Evolutionary conservation across 2,329 filamentous ascomycete genomes (phyloP).

Genomic region (Botrytis paeoniae): DNA sequence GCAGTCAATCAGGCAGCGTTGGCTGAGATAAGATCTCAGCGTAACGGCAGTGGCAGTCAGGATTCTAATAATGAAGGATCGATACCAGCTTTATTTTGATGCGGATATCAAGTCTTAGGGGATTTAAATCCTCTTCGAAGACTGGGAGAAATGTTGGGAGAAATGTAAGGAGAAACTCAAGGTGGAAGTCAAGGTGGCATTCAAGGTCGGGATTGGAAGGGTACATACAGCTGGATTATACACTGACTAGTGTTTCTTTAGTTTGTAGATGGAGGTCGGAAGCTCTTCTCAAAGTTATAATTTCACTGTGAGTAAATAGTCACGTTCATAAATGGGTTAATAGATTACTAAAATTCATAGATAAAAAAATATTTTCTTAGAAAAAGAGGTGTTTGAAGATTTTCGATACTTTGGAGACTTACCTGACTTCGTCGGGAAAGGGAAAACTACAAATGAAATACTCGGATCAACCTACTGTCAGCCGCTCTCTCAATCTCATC

Average conservation of each 20-base stretch:
- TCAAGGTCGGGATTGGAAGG: too few species aligned
- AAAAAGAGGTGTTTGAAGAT: neutral
- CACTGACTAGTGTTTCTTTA: neutral
- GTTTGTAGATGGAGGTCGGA: neutral
- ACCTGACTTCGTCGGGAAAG: neutral
- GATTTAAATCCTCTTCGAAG: too few species aligned
- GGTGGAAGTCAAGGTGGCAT: too few species aligned
- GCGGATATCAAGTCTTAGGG: too few species aligned
- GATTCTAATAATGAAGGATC: neutral
- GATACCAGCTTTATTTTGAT: neutral
- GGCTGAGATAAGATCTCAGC: neutral
- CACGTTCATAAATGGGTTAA: neutral
- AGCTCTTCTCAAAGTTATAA: neutral
- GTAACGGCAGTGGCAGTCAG: neutral
- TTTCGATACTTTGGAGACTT: neutral
- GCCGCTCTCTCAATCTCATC: neutral
- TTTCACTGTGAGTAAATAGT: neutral
- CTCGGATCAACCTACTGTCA: neutral
- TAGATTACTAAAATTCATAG: neutral
- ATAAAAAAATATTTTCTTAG: neutral
- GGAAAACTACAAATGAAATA: neutral
- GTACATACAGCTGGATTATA: neutral
- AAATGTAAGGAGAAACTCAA: neutral
- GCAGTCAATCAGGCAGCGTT: constrained; percentile 34
- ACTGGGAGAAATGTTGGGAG: neutral